Evolutionary conservation across 1,284 basidiomycete species (phyloP), one percentile per base, ranked within the genome.

Genomic region (Irpex lacteus): DNA sequence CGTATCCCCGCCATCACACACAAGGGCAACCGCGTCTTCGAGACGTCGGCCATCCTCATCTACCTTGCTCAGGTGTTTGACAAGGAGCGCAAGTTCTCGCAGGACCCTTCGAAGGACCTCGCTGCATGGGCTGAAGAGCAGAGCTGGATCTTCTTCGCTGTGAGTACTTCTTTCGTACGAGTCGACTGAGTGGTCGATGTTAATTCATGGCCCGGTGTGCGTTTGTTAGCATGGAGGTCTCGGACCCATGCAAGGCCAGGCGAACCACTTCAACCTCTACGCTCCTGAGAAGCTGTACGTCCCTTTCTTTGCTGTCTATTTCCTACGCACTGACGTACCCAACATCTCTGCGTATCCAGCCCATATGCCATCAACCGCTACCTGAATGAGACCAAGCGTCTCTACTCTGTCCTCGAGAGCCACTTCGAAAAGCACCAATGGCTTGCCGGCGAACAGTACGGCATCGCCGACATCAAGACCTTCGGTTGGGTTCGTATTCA

Each of bases 131-230:
- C 85, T 70, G 83, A 88, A 73, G 81, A 86, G 73, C 71, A 91
- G 18, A 89, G 91, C 70, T 95, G 92, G 92, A 87, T 94, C 57
- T 91, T 93, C 77, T 94, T 91, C 68, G 81, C 83, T 47, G 85
- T 86, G 69, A 67, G 84, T 72, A 7, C 32, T 54, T 18, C 58
- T 53, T 53, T 59, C 18, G 4, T 0, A 15, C 11, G 15, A 19
- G 3, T 9, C 34, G 11, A 13, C 6, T 34, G 9, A 5, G 15
- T 3, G 9, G n/a, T 47, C 15, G 15, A 13, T 19, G 11, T 1
- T 15, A 1, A 15, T 3, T 13, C 11, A 13, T 53, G 57, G 18
- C n/a, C n/a, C n/a, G 38, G 36, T 7, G 40, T 11, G n/a, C n/a
- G 34, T 59, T 36, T 19, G 55, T 26, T 21, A 87, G 84, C 87